A percentile compares a stretch with the other conserved stretches of the same genome.
phyloP scores from a whole-genome alignment of 352 stramenopile genomes.

The Phytophthora crassamura region DNA sequence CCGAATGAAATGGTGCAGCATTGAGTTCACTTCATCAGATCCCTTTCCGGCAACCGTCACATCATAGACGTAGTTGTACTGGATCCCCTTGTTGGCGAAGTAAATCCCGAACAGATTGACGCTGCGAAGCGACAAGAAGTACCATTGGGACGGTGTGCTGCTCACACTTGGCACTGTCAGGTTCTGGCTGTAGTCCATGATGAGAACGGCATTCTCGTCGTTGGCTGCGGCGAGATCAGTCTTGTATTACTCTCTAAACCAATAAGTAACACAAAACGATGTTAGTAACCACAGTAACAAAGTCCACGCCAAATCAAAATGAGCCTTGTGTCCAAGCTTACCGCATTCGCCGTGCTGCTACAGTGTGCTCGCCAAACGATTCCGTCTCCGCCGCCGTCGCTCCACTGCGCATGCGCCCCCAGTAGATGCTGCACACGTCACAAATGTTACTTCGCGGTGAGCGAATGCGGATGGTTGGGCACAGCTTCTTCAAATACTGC shows the following conservation, averaged over 20 bases:
- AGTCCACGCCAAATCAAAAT: slow-evolving; percentile 17
- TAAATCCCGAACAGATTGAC: slow-evolving; percentile 32
- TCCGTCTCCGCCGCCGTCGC: slow-evolving; percentile 10
- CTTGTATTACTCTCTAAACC: slow-evolving; percentile 15
- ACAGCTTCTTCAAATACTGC: no score
- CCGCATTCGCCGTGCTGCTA: slow-evolving; percentile 11
- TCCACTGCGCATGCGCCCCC: neutral
- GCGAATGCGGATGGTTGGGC: no score
- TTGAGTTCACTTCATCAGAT: slow-evolving; percentile 14
- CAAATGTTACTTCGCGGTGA: neutral
- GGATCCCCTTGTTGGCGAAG: slow-evolving; percentile 4
- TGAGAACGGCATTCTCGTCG: slow-evolving; percentile 14
- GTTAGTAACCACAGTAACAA: neutral
- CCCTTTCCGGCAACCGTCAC: slow-evolving; percentile 10
- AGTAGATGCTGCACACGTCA: slow-evolving; percentile 10
- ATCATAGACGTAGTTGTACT: slow-evolving; percentile 28
- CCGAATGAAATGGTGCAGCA: slow-evolving; percentile 23
- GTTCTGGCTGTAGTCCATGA: slow-evolving; percentile 35
- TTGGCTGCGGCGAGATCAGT: neutral
- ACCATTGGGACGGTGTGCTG: slow-evolving; percentile 19
- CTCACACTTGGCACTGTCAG: slow-evolving; percentile 17
- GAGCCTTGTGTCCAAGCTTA: slow-evolving; percentile 2
- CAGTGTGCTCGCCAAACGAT: slow-evolving; percentile 7
- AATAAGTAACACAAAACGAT: neutral
- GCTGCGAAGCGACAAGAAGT: slow-evolving; percentile 17